Conservation (phyloP, 352 stramenopile genomes). For the Globisporangium parvum region DNA sequence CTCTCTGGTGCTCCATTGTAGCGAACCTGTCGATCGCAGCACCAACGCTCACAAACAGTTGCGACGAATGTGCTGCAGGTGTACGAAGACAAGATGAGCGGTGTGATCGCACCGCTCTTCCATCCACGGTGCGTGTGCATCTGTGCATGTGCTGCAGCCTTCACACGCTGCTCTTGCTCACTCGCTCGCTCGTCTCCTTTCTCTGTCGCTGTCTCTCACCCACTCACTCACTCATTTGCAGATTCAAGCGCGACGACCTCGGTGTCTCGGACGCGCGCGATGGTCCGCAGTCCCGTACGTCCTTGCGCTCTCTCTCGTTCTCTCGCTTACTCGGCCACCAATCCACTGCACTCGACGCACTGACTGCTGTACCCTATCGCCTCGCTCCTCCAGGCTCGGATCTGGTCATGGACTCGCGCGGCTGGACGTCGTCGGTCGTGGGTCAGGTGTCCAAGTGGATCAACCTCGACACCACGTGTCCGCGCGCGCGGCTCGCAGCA, state of each 20-base stretch:
- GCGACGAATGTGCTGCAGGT: constrained; percentile 23
- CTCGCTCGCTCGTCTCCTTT: neutral
- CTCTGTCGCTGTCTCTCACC: no score
- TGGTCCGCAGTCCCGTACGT: constrained; percentile 50
- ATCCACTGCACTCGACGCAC: neutral
- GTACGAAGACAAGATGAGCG: constrained; percentile 75
- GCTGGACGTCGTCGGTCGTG: constrained; percentile 80
- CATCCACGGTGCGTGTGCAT: constrained; percentile 69
- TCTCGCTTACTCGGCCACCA: no score
- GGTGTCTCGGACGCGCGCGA: constrained; percentile 53
- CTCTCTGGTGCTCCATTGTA: neutral
- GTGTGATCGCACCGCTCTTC: constrained; percentile 74
- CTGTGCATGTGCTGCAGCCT: no score
- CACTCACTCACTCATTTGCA: no score
- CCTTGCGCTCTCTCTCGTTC: neutral
- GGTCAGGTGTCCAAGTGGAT: constrained; percentile 82
- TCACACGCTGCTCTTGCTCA: no score
- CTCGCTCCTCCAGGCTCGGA: constrained; percentile 49
- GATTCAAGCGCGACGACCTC: constrained; percentile 65
- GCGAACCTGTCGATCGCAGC: neutral
- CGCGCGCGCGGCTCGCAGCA: constrained; percentile 31
- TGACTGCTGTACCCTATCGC: neutral
- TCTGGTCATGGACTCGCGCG: constrained; percentile 76
- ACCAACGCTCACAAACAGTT: neutral
- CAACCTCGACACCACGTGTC: constrained; percentile 45